Base-by-base conservation (phyloP, 495 filamentous ascomycete genomes). In the Alectoria sarmentosa region DNA sequence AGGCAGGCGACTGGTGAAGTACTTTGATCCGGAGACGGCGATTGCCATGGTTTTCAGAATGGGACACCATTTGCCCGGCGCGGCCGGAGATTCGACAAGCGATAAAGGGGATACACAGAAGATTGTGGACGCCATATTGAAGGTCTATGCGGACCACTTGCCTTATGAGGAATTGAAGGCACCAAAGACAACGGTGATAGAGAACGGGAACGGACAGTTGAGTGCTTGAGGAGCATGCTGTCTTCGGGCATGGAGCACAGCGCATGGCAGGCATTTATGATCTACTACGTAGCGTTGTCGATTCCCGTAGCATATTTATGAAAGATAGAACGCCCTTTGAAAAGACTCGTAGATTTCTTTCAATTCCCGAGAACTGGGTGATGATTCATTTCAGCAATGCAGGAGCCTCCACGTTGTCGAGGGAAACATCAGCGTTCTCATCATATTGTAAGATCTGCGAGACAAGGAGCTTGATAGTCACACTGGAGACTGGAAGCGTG, bases 51-150 rank as follows among this genome's bases (percentile, higher is more conserved):
- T 70, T 64, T 72, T 73, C 59, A 54, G 63, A 4, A 66, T 71
- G 62, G 70, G 73, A 4, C 74, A 76, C 70, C 61, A 69, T 23
- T 60, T 76, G 13, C 74, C 74, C 2, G 58, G 60, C 10, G 49
- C 65, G 14, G 65, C 70, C 14, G 69, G 65, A 41, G 73, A 76
- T 66, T 71, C 67, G 2, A 61, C 49, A 52, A 72, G 67, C 19
- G 60, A 58, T 42, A 64, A 66, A 39, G 56, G 44, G 15, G 59
- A 59, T 28, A 66, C 59, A 6, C 46, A 63, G 46, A 57, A 54
- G 42, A 67, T 76, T 67, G 64, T 63, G 34, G 67, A 70, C 60
- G 73, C 71, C 23, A 68, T 75, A n/a, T 55, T 70, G 49, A 69
- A 52, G 65, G 55, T 70, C 44, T 69, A 60, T 38, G 63, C 41